These are phyloP conservation scores for Microsporum audouinii DNA, from an alignment of 2,329 filamentous ascomycete genomes.

Conservation along the genomic window DNA sequence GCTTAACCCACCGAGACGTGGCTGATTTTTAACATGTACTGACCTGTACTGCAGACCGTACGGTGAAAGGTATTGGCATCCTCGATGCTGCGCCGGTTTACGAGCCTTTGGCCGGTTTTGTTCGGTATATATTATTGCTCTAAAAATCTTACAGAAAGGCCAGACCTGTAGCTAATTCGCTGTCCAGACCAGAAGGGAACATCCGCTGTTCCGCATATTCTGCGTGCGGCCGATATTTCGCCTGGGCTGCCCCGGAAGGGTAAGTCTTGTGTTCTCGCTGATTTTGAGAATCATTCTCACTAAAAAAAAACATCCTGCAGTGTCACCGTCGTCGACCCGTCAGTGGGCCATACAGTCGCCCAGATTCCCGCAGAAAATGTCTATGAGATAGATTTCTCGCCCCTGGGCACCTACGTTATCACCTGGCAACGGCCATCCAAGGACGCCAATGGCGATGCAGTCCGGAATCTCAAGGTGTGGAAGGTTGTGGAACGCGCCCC, in stretches of 20 bases:
- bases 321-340: constrained; percentile 75
- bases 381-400: constrained; percentile 90
- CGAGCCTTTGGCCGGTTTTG: constrained; percentile 69
- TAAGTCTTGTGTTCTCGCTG: constrained; percentile 26
- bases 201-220: constrained; percentile 93
- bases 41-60: constrained; percentile 52
- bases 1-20: constrained; percentile 20
- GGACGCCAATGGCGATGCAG: constrained; percentile 84
- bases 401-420: constrained; percentile 80
- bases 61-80: constrained; percentile 89
- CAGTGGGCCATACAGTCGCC: constrained; percentile 60
- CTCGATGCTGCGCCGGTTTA: constrained; percentile 87
- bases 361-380: constrained; percentile 70
- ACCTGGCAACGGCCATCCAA: constrained; percentile 93
- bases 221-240: constrained; percentile 89
- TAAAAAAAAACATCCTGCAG: constrained; percentile 26
- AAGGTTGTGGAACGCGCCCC: constrained; percentile 54
- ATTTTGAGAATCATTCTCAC: background rate
- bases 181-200: constrained; percentile 72
- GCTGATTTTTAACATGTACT: constrained; percentile 9
- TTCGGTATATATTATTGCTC: constrained; percentile 32
- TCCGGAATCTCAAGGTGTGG: constrained; percentile 97
- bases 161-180: background rate
- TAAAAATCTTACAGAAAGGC: background rate
- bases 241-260: constrained; percentile 77